These are phyloP conservation scores for Aureobasidium sp. DNA, from an alignment of 2,329 filamentous ascomycete species.

Conservation along the genomic window DNA sequence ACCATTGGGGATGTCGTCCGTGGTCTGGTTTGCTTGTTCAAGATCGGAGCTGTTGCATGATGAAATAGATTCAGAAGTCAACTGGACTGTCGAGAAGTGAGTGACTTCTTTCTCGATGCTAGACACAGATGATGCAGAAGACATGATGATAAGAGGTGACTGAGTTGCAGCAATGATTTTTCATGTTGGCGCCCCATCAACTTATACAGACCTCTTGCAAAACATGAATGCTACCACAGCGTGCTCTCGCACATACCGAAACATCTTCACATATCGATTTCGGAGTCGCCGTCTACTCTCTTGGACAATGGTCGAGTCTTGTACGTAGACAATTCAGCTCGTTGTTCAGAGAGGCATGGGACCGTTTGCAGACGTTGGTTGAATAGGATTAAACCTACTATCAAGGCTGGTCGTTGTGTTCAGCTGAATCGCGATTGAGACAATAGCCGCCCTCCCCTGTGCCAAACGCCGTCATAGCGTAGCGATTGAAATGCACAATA, in stretches of 20 bases:
- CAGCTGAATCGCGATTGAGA: background rate
- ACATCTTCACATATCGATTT: background rate
- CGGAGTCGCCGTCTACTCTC: background rate
- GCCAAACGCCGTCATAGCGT: too few relatives aligned
- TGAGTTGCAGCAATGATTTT: too few relatives aligned
- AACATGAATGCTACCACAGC: too few relatives aligned
- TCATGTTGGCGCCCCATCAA: background rate
- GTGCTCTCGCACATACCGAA: background rate
- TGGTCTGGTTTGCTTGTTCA: background rate
- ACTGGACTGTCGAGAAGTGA: background rate
- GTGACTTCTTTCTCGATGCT: background rate
- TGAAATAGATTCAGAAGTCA: background rate
- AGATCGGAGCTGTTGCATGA: background rate
- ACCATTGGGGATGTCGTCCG: conserved; percentile 28
- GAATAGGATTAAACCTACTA: background rate
- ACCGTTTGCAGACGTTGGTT: background rate
- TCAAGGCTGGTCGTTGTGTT: background rate
- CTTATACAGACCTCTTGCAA: background rate
- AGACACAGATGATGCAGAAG: background rate
- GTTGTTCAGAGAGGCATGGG: background rate
- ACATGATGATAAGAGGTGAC: background rate
- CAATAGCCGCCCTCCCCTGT: background rate
- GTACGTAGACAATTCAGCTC: background rate
- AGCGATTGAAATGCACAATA: too few relatives aligned
- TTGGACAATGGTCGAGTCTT: background rate